Conservation (phyloP, 2,329 filamentous ascomycete species). For the Xylariaceae sp. region DNA sequence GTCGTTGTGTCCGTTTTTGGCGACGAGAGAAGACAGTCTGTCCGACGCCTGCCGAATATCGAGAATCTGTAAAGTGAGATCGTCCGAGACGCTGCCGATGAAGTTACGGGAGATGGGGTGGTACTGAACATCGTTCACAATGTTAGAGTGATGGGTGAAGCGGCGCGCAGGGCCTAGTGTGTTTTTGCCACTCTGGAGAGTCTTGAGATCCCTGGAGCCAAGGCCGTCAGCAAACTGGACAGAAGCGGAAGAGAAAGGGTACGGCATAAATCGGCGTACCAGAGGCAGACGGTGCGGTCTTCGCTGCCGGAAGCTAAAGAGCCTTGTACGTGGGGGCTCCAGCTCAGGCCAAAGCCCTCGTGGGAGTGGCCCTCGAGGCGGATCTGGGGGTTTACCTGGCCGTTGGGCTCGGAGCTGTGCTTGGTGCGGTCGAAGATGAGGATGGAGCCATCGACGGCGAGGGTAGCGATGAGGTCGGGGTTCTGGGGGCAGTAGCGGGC, state of each 20-base stretch:
- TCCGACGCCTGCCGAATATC: constrained; percentile 71
- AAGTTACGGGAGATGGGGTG: constrained; percentile 81
- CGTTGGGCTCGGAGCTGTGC: constrained; percentile 73
- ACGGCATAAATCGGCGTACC: constrained; percentile 49
- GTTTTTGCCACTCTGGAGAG: constrained; percentile 66
- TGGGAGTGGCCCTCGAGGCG: constrained; percentile 78
- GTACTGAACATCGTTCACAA: constrained; percentile 96
- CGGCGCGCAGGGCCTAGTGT: constrained; percentile 66
- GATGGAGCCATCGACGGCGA: constrained; percentile 81
- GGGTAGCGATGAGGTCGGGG: constrained; percentile 90
- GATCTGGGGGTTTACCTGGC: constrained; percentile 74
- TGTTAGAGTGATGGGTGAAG: constrained; percentile 83
- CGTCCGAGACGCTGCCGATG: constrained; percentile 92
- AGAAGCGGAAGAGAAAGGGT: background rate
- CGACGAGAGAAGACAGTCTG: constrained; percentile 64
- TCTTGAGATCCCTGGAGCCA: constrained; percentile 70
- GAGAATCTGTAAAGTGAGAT: constrained; percentile 86
- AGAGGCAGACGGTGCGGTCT: constrained; percentile 85
- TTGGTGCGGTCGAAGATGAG: constrained; percentile 96
- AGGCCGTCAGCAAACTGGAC: background rate
- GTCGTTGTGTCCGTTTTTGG: constrained; percentile 74
- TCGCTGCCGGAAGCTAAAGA: constrained; percentile 86
- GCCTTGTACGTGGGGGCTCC: constrained; percentile 81
- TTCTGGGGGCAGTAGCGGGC: constrained; percentile 97
- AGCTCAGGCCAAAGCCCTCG: constrained; percentile 89